Conservation (phyloP, 345 rosid genomes). For the Angophora floribunda region DNA sequence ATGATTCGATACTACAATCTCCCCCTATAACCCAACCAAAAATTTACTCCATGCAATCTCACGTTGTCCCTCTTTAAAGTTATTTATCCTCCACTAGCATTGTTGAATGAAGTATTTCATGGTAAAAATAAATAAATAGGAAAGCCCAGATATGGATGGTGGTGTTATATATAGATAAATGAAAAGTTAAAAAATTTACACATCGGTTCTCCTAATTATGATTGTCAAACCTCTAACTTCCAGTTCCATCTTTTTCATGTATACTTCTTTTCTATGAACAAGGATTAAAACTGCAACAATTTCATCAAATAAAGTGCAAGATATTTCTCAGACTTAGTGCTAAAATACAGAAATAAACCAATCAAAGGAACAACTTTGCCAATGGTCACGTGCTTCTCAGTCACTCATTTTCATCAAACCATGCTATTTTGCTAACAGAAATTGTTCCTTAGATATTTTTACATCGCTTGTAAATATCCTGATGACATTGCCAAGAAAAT, state of each 20-base stretch:
- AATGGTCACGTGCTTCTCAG: neutral
- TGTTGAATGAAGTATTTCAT: neutral
- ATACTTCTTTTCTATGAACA: neutral
- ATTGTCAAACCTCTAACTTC: neutral
- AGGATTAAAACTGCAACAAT: neutral
- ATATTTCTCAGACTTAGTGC: neutral
- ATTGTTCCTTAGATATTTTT: neutral
- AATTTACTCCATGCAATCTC: neutral
- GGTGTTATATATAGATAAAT: neutral
- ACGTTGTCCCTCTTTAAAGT: neutral
- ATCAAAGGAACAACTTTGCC: neutral
- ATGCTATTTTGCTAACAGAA: neutral
- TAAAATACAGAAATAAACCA: neutral
- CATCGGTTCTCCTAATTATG: neutral
- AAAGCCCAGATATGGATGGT: neutral
- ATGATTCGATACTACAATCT: neutral
- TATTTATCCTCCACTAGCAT: neutral
- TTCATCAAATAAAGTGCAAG: neutral
- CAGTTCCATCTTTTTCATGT: neutral
- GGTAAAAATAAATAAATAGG: neutral
- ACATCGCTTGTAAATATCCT: neutral
- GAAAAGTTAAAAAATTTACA: neutral
- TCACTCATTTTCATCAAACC: neutral
- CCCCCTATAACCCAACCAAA: neutral
- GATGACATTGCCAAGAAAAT: neutral